Conservation (phyloP, 2,329 filamentous ascomycete species). For the Ustulina deusta region DNA sequence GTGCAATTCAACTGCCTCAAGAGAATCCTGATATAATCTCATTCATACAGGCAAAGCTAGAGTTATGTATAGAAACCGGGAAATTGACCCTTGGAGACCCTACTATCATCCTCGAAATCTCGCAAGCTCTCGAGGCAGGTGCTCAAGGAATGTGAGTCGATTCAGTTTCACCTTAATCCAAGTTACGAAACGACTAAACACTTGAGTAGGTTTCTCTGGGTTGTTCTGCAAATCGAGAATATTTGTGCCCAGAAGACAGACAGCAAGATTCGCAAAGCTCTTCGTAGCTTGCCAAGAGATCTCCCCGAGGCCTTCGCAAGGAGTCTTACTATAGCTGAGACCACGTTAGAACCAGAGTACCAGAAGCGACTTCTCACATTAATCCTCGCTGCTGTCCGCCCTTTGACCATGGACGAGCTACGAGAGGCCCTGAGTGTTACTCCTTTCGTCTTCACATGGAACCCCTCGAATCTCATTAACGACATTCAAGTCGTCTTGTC, state of each 20-base stretch:
- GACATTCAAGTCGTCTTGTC: constrained; percentile 17
- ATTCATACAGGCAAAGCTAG: constrained; percentile 29
- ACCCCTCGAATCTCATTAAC: constrained; percentile 25
- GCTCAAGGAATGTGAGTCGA: constrained; percentile 52
- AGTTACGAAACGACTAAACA: neutral
- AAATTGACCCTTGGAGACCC: constrained; percentile 29
- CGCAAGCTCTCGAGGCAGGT: constrained; percentile 41
- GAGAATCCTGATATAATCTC: constrained; percentile 28
- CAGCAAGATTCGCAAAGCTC: neutral
- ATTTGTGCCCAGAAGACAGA: constrained; percentile 9
- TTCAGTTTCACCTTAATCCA: neutral
- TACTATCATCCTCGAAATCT: constrained; percentile 27
- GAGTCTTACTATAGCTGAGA: neutral
- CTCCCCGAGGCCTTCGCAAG: constrained; percentile 6
- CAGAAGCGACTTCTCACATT: neutral
- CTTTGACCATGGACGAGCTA: constrained; percentile 3
- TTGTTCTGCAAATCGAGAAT: constrained; percentile 12
- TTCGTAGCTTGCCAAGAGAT: constrained; percentile 3
- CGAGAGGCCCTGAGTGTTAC: constrained; percentile 14
- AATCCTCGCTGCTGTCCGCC: neutral
- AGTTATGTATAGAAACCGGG: constrained; percentile 17
- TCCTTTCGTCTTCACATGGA: constrained; percentile 5
- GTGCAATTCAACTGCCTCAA: constrained; percentile 21
- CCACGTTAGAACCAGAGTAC: neutral
- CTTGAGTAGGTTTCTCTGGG: constrained; percentile 23